Evolutionary conservation across 352 stramenopile species (phyloP), one percentile per base, ranked within the genome.

Genomic region (Phytophthora meadii): DNA sequence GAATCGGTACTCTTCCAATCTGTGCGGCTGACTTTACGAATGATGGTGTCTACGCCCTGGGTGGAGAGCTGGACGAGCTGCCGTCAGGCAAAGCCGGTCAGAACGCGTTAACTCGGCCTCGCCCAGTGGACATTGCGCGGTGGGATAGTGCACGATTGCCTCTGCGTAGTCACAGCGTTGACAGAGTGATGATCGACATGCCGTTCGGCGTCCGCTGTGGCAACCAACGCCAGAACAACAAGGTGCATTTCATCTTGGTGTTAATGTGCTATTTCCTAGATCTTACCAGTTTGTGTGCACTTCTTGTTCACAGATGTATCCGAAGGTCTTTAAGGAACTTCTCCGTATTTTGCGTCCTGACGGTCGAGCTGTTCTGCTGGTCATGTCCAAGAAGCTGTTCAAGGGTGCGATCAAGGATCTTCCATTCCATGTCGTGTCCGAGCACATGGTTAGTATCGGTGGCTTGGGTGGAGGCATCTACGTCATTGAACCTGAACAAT

Each of bases 351-450:
- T 93, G 54, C 79, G 81, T 22, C 68, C 73, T 24, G 70, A 74
- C 34, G 78, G 82, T 28, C 79, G 77, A 49, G 82, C 81, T 62
- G 86, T 94, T 8, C 55, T 94, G n/a, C 76, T 94, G 2, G 73
- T 87, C n/a, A 84, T 89, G 58, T 88, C 85, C 53, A 92, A 92
- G 68, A 94, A 94, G 56, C 72, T 90, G 25, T 89, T 90, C 55
- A 72, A 79, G 47, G 72, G 81, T 27, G 79, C 66, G 6, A 63
- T 92, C 15, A 72, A 78, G 37, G 70, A 82, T 40, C 61, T 83
- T 1, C 58, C 68, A 17, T 73, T 88, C 46, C 62, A 50, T 1
- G 54, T 91, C 12, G 59, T 81, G 17, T 50, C 70, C 5, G 74
- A 81, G 39, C 63, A 92, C 68, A 77, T 88, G 24, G 85, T 94